Evolutionary conservation across 2,329 filamentous ascomycete species (phyloP).

Genomic region (Aspergillus phoenicis): DNA sequence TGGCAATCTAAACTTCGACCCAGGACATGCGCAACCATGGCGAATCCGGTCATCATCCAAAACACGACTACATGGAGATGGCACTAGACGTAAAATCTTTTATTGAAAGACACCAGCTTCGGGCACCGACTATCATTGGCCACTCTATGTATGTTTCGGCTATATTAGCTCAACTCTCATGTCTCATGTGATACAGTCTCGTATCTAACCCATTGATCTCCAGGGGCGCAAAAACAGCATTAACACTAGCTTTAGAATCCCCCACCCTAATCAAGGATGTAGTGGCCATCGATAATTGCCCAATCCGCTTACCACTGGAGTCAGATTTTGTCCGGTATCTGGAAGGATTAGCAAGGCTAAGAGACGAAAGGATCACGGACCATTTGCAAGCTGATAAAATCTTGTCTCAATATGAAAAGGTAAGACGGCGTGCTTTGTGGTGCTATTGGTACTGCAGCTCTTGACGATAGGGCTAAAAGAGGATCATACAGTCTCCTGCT

Average conservation of each 20-base stretch:
- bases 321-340: constrained; percentile 58
- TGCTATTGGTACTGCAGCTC: too few species aligned
- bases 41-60: constrained; percentile 69
- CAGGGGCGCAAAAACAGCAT: constrained; percentile 23
- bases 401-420: constrained; percentile 5
- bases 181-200: not conserved
- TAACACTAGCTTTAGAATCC: constrained; percentile 24
- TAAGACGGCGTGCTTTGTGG: not conserved
- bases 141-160: constrained; percentile 10
- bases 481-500: not conserved
- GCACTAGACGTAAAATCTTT: constrained; percentile 28
- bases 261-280: constrained; percentile 23
- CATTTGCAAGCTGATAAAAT: constrained; percentile 10
- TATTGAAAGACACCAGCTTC: constrained; percentile 20
- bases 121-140: constrained; percentile 10
- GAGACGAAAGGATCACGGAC: not conserved
- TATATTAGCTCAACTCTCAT: not conserved
- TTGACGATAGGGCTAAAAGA: too few species aligned
- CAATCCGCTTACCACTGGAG: constrained; percentile 20
- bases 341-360: constrained; percentile 2
- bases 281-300: constrained; percentile 28
- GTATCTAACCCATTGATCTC: rapidly evolving
- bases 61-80: constrained; percentile 27
- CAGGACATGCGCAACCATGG: constrained; percentile 91
- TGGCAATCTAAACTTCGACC: not conserved